These are phyloP conservation scores for Artemisia annua DNA, from an alignment of 129 eudicot genomes.

Conservation along the genomic window DNA sequence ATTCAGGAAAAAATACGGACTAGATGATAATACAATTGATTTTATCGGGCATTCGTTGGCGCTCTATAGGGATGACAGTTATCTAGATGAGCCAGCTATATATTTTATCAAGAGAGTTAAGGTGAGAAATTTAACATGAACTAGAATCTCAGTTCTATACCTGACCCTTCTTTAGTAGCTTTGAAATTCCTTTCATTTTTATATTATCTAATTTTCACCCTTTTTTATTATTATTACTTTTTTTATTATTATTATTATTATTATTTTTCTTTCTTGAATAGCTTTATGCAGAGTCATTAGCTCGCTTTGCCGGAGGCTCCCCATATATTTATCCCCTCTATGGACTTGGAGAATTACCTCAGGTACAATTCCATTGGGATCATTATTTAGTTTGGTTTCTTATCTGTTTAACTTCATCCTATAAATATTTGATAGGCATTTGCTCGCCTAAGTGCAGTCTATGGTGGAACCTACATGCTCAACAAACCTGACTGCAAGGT, in stretches of 20 bases:
- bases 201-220: constrained; percentile 10
- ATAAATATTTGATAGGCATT: constrained; percentile 46
- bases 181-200: background rate
- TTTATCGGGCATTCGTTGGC: constrained; percentile 78
- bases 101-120: constrained; percentile 65
- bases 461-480: constrained; percentile 81
- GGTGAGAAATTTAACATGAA: constrained; percentile 37
- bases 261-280: constrained; percentile 26
- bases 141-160: no score
- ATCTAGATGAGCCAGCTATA: constrained; percentile 66
- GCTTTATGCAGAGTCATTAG: constrained; percentile 93
- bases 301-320: constrained; percentile 91
- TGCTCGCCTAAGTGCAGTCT: constrained; percentile 75
- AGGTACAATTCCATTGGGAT: constrained; percentile 45
- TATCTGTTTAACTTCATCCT: constrained; percentile 14
- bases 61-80: constrained; percentile 56
- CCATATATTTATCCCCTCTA: constrained; percentile 97
- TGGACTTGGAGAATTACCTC: constrained; percentile 98
- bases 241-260: no score
- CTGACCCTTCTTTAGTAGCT: background rate
- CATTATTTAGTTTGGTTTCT: constrained; percentile 2
- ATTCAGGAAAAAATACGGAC: constrained; percentile 59
- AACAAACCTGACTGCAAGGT: constrained; percentile 74
- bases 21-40: constrained; percentile 67
- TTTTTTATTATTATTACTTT: no score